A percentile compares a stretch with the other conserved stretches of the same genome.
phyloP scores from a whole-genome alignment of 441 rosid species.

The Eugenia klotzschiana region DNA sequence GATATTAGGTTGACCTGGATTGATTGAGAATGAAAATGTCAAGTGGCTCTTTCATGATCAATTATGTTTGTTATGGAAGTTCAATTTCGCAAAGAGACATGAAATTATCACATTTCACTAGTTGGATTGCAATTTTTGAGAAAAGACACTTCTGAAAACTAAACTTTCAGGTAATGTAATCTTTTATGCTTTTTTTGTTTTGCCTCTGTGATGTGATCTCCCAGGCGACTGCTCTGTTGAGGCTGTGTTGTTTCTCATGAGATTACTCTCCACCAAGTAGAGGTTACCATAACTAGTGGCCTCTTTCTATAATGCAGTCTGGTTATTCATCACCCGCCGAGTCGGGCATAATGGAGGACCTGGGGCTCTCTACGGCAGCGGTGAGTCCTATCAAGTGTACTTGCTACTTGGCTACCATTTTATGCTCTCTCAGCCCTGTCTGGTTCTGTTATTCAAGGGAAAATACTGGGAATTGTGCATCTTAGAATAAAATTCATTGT shows the following conservation, averaged over 20 bases:
- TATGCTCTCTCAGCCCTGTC: not conserved
- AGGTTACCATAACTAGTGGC: not conserved
- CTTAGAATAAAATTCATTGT: not conserved
- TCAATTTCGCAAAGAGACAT: not conserved
- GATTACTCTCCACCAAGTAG: not conserved
- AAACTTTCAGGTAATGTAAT: not conserved
- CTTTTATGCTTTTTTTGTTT: not conserved
- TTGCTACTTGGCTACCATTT: not conserved
- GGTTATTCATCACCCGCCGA: slow-evolving; percentile 61
- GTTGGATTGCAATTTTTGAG: not conserved
- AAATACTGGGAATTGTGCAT: not conserved
- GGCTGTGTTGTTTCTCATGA: not conserved
- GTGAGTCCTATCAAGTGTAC: slow-evolving; percentile 16
- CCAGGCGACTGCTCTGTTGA: not conserved
- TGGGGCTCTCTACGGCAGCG: slow-evolving; percentile 29
- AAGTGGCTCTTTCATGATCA: not conserved
- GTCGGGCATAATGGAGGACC: slow-evolving; percentile 42
- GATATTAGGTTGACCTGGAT: not conserved
- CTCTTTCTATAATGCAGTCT: slow-evolving; percentile 7
- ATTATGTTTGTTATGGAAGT: not conserved
- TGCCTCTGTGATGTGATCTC: not conserved
- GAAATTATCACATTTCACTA: not conserved
- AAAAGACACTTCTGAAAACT: not conserved
- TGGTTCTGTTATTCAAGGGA: not conserved
- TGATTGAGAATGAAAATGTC: not conserved